Conservation (phyloP, 208 protist genomes). For the Hexamita inflata region DNA sequence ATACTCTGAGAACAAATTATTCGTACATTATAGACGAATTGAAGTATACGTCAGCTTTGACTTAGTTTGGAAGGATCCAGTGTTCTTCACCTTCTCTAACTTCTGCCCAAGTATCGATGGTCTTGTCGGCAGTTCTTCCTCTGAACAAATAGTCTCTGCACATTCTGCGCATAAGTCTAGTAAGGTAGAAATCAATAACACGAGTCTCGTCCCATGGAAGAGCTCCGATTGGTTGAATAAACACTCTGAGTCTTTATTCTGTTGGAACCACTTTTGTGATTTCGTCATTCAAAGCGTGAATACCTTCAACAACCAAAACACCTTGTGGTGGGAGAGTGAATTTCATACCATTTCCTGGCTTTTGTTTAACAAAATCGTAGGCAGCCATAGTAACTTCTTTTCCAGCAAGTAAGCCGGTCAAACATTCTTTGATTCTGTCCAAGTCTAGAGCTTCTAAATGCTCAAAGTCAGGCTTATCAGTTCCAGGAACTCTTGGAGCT, state of each 20-base stretch:
- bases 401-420: slow-evolving; percentile 28
- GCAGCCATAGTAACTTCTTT: slow-evolving; percentile 30
- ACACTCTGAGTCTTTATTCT: slow-evolving; percentile 42
- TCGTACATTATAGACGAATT: slow-evolving; percentile 45
- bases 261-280: slow-evolving; percentile 34
- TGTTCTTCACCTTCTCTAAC: slow-evolving; percentile 41
- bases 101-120: slow-evolving; percentile 30
- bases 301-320: slow-evolving; percentile 44
- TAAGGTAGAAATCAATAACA: slow-evolving; percentile 30
- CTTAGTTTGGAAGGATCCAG: slow-evolving; percentile 41
- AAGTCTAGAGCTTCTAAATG: slow-evolving; percentile 39
- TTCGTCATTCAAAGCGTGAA: slow-evolving; percentile 43
- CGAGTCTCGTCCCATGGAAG: slow-evolving; percentile 40
- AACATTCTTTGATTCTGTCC: slow-evolving; percentile 18
- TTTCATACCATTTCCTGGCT: slow-evolving; percentile 19
- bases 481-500: slow-evolving; percentile 14
- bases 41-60: slow-evolving; percentile 31
- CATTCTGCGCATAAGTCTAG: slow-evolving; percentile 38
- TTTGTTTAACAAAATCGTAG: slow-evolving; percentile 37
- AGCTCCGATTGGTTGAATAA: slow-evolving; percentile 35
- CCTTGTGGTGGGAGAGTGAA: slow-evolving; percentile 31
- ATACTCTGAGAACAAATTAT: slow-evolving; percentile 29
- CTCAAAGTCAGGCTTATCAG: slow-evolving; percentile 42
- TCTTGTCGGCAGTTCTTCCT: slow-evolving; percentile 36
- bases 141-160: slow-evolving; percentile 40